These are phyloP conservation scores for Diaporthe australafricana DNA, from an alignment of 2,329 filamentous ascomycete genomes.

Conservation along the genomic window DNA sequence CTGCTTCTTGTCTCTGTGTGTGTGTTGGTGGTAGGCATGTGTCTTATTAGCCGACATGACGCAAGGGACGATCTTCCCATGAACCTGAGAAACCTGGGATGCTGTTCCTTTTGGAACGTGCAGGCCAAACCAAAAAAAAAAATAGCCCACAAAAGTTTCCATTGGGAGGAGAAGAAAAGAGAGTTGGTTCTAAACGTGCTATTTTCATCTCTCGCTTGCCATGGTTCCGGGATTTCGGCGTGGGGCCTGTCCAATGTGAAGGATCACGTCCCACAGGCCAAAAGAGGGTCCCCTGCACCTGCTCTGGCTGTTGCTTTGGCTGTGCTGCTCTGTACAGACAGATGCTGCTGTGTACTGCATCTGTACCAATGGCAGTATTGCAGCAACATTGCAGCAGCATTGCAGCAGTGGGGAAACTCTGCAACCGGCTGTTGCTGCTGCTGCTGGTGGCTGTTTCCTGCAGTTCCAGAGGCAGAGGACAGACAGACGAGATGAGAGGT, in stretches of 20 bases:
- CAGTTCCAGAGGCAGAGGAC: background rate
- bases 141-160: background rate
- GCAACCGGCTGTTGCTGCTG: background rate
- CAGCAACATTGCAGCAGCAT: background rate
- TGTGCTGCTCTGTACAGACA: too few species aligned
- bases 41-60: constrained; percentile 27
- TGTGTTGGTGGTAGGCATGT: too few species aligned
- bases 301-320: too few species aligned
- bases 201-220: constrained; percentile 35
- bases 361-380: background rate
- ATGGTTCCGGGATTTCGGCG: constrained; percentile 18
- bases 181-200: too few species aligned
- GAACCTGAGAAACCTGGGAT: background rate
- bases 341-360: too few species aligned
- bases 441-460: background rate
- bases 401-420: background rate
- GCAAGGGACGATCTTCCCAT: background rate
- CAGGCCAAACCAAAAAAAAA: too few species aligned
- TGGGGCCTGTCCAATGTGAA: background rate
- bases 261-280: constrained; percentile 6
- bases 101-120: background rate
- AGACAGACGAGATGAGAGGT: background rate
- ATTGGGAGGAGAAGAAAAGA: too few species aligned
- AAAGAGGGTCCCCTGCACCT: too few species aligned
- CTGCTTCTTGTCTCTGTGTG: constrained; percentile 6